Conservation (phyloP, 73 alveolate genomes). For the Paramecium bursaria region DNA sequence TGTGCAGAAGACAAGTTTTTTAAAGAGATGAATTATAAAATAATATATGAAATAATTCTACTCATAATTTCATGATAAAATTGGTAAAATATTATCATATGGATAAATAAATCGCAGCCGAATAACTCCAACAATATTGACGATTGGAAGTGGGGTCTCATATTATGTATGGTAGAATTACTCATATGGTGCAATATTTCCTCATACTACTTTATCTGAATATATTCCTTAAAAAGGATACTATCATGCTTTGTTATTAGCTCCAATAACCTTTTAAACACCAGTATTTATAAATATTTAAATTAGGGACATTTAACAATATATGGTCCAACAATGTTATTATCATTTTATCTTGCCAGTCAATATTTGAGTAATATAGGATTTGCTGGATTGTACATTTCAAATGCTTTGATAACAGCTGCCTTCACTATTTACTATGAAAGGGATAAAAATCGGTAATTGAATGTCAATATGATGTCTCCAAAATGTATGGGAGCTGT, state of each 20-base stretch:
- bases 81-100: no score
- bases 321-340: conserved; percentile 65
- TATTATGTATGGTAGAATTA: conserved; percentile 51
- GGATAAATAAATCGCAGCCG: no score
- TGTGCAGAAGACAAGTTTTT: conserved; percentile 24
- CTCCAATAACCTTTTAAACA: conserved; percentile 59
- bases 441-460: conserved; percentile 28
- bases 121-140: no score
- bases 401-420: conserved; percentile 41
- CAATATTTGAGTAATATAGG: conserved; percentile 2
- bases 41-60: no score
- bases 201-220: conserved; percentile 68
- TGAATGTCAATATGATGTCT: conserved; percentile 34
- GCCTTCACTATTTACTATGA: conserved; percentile 65
- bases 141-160: no score
- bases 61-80: no score
- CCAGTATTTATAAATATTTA: not conserved
- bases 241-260: conserved; percentile 51
- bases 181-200: conserved; percentile 54
- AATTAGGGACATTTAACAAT: conserved; percentile 59
- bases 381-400: conserved; percentile 14
- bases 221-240: conserved; percentile 62
- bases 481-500: conserved; percentile 66
- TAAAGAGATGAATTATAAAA: not conserved
- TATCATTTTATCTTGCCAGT: conserved; percentile 57